These are phyloP conservation scores for Olyra latifolia DNA, from an alignment of 176 grass and related monocot genomes.

Conservation along the genomic window DNA sequence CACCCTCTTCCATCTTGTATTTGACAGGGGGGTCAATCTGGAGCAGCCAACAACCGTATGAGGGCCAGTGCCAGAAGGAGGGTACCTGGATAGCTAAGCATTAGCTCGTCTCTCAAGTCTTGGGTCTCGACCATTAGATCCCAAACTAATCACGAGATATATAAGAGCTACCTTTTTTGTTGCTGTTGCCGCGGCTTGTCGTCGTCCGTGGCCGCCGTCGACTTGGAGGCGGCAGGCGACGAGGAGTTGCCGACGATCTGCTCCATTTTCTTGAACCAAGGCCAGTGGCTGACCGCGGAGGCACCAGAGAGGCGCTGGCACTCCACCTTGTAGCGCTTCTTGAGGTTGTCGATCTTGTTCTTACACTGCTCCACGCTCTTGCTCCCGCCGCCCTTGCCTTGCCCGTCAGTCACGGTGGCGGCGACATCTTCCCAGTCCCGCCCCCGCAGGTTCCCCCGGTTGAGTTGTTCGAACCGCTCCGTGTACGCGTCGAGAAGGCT, in stretches of 20 bases:
- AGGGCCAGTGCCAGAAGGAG: constrained; percentile 37
- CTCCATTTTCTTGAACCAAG: constrained; percentile 91
- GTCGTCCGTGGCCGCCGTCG: constrained; percentile 22
- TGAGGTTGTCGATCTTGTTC: constrained; percentile 99
- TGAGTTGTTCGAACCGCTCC: constrained; percentile 84
- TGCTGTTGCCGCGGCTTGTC: constrained; percentile 39
- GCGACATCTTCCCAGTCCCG: constrained; percentile 94
- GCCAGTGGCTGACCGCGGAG: constrained; percentile 61
- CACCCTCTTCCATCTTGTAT: constrained; percentile 85
- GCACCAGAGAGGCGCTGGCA: constrained; percentile 63
- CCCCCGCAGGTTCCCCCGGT: constrained; percentile 80
- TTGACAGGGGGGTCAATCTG: constrained; percentile 40
- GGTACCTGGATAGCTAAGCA: constrained; percentile 41
- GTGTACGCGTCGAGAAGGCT: constrained; percentile 79
- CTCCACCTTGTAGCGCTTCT: constrained; percentile 97
- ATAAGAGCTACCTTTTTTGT: constrained; percentile 62
- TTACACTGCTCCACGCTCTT: constrained; percentile 98
- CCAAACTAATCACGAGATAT: constrained; percentile 15
- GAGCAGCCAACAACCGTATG: constrained; percentile 29
- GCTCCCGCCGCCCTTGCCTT: constrained; percentile 43
- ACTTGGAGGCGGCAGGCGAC: constrained; percentile 49
- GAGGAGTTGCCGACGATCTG: constrained; percentile 57
- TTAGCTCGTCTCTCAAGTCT: constrained; percentile 17
- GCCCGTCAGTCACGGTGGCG: constrained; percentile 58
- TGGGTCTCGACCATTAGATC: background rate